Evolutionary conservation across 345 rosid species (phyloP), one percentile per base, ranked within the genome.

Genomic region (Melaleuca alternifolia): DNA sequence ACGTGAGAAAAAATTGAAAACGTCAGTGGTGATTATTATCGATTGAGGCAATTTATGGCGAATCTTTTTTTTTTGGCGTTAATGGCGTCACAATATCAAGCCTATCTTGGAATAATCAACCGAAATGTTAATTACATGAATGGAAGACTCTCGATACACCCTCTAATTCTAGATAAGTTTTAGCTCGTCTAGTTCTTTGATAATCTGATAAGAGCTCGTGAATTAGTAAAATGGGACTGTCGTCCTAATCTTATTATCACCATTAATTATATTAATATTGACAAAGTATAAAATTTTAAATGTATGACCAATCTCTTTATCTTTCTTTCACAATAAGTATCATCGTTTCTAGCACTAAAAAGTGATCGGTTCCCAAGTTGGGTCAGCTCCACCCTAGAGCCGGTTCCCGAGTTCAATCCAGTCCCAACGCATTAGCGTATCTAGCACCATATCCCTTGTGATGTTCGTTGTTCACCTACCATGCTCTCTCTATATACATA

Each of bases 351-450:
- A 24, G 14, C 24, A 56, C 61, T 56, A n/a, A 23, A 13, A n/a
- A 2, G 12, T 56, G 10, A 56, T 12, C 3, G 2, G 0, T 56
- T 56, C 62, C 11, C 5, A 13, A n/a, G 11, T 56, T 0, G 13
- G 0, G 14, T 3, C 0, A 0, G 1, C 24, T 56, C 3, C 62
- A 24, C 5, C 24, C n/a, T 24, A 56, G 5, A 56, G 2, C 14
- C 7, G 2, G 3, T 18, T 41, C 41, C 4, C 41, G 41, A 41
- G 41, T 41, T 56, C 14, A 6, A 5, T 24, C 28, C 2, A 0
- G 3, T 56, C 11, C 24, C 2, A 12, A 10, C 3, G 0, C n/a
- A 56, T 3, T 12, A 3, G 13, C 62, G 28, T 11, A 26, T 24
- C 26, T 24, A n/a, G 62, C 62, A 0, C 62, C 13, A 10, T 56